Percentiles rank a stretch among this genome's conserved stretches.
These are phyloP conservation scores for Colletotrichum agaves DNA, from an alignment of 2,329 filamentous ascomycete species.

Conservation along the genomic window DNA sequence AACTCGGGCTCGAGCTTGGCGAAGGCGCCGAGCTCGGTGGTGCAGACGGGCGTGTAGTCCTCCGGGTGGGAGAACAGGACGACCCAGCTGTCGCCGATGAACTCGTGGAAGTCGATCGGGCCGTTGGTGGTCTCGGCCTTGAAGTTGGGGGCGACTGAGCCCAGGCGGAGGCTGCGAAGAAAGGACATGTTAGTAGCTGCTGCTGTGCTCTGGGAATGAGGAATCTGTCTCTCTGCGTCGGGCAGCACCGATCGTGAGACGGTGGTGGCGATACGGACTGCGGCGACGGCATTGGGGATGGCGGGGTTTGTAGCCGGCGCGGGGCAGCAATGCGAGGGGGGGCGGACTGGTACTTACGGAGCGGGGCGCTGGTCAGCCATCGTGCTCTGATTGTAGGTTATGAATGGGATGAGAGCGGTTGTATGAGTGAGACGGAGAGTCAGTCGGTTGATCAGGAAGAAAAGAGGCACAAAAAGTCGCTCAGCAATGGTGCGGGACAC, in stretches of 20 bases:
- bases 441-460: not conserved
- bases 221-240: not conserved
- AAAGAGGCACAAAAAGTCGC: not conserved
- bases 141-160: slow-evolving; percentile 81
- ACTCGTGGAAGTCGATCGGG: slow-evolving; percentile 85
- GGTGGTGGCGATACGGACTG: not conserved
- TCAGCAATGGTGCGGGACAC: slow-evolving; percentile 9
- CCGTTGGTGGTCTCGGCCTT: slow-evolving; percentile 82
- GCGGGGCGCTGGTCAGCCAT: slow-evolving; percentile 39
- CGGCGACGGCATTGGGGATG: not conserved
- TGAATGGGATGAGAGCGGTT: not conserved
- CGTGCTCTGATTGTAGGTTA: slow-evolving; percentile 24
- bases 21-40: slow-evolving; percentile 93
- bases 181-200: slow-evolving; percentile 11
- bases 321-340: slow-evolving; percentile 8
- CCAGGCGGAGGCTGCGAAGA: slow-evolving; percentile 68
- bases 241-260: not conserved
- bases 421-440: not conserved
- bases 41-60: slow-evolving; percentile 96
- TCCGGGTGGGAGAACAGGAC: slow-evolving; percentile 87
- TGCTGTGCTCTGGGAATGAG: not conserved
- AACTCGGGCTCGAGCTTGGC: slow-evolving; percentile 91
- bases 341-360: slow-evolving; percentile 38
- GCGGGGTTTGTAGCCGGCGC: slow-evolving; percentile 4
- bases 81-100: slow-evolving; percentile 81